Percentiles rank a stretch among this genome's conserved stretches.
Evolutionary conservation across 2,329 filamentous ascomycete species (phyloP).

Genomic region (Fusarium gaditjirri): DNA sequence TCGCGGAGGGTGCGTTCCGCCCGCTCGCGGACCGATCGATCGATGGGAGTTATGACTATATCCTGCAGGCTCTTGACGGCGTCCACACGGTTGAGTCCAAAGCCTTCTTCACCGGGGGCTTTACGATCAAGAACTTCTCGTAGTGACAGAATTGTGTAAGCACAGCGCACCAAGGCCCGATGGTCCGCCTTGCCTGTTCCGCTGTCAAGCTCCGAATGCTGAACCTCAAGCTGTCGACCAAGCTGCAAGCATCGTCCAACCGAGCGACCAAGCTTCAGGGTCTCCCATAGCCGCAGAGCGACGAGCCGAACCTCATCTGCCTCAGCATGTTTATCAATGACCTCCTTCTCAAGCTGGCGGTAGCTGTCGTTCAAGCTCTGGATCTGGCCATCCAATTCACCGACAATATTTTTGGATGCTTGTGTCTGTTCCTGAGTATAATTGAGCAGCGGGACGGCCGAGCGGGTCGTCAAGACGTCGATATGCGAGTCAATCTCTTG

Average conservation of each 20-base stretch:
- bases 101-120: constrained; percentile 77
- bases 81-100: constrained; percentile 78
- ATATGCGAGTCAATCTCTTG: constrained; percentile 98
- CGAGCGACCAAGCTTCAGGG: constrained; percentile 78
- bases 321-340: constrained; percentile 84
- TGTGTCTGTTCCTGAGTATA: constrained; percentile 80
- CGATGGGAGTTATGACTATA: constrained; percentile 75
- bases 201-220: constrained; percentile 71
- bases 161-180: constrained; percentile 81
- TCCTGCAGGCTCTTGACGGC: constrained; percentile 77
- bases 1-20: constrained; percentile 85
- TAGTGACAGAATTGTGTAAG: constrained; percentile 80
- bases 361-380: constrained; percentile 85
- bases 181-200: constrained; percentile 73
- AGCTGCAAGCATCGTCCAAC: constrained; percentile 83
- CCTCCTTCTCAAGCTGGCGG: constrained; percentile 84
- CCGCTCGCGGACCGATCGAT: constrained; percentile 76
- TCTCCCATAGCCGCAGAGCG: constrained; percentile 82
- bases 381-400: constrained; percentile 83
- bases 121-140: constrained; percentile 76
- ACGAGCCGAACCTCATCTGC: constrained; percentile 85
- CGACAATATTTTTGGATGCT: constrained; percentile 77
- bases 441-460: constrained; percentile 81
- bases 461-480: constrained; percentile 85
- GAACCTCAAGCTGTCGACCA: constrained; percentile 87